phyloP scores from a whole-genome alignment of 768 basidiomycete genomes.

The Mycena capillaripes region DNA sequence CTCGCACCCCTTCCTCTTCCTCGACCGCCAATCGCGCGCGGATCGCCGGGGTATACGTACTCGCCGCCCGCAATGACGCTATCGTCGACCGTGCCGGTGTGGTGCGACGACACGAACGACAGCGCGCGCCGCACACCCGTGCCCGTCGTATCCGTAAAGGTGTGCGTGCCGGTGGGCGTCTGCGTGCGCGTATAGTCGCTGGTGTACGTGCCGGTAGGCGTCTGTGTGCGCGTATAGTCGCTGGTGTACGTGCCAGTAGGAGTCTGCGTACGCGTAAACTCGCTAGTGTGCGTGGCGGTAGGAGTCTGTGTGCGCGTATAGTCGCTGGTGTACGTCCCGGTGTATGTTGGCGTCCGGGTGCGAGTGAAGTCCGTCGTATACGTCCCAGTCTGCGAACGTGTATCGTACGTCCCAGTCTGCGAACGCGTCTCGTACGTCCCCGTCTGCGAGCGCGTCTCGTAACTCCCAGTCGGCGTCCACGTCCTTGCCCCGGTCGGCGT shows the following conservation, averaged over 20 bases:
- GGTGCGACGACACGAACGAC: conserved; percentile 70
- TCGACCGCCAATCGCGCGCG: conserved; percentile 72
- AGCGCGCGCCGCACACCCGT: conserved; percentile 54
- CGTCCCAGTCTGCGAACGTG: conserved; percentile 4
- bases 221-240: neutral
- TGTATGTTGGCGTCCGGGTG: neutral
- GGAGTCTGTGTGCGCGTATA: conserved; percentile 1
- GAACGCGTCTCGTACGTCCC: conserved; percentile 9
- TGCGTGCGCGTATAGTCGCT: conserved; percentile 1
- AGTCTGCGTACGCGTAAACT: conserved; percentile 5
- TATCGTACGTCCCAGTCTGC: conserved; percentile 9
- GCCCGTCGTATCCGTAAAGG: neutral
- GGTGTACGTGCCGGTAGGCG: neutral
- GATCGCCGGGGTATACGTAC: conserved; percentile 81
- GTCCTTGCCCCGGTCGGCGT: conserved; percentile 17
- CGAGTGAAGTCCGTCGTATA: conserved; percentile 14
- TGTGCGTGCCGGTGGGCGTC: neutral
- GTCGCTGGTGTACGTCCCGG: neutral
- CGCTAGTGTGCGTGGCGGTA: neutral
- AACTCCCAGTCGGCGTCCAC: conserved; percentile 12
- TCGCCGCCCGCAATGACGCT: conserved; percentile 74
- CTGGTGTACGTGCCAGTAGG: neutral
- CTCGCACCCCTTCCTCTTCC: conserved; percentile 58
- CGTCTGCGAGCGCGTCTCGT: conserved; percentile 1
- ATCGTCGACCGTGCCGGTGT: conserved; percentile 81